These are phyloP conservation scores for Nicotiana tabacum DNA, from an alignment of 257 asterid genomes.

Conservation along the genomic window DNA sequence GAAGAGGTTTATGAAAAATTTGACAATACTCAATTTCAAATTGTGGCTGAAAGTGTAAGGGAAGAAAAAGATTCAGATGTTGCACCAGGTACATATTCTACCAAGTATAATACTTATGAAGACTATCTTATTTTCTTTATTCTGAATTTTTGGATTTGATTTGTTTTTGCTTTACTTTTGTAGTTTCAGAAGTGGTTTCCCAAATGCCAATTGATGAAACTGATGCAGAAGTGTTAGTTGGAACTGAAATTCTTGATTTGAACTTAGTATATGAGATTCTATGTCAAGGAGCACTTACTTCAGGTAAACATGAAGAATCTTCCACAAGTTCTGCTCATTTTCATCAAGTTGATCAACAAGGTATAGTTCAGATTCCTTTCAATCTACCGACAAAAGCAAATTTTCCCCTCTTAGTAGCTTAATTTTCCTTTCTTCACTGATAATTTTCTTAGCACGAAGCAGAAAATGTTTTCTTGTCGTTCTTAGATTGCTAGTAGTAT, in stretches of 20 bases:
- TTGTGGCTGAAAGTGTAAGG: not conserved
- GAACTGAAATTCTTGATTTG: constrained; percentile 92
- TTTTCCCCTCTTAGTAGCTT: not conserved
- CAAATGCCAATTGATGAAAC: constrained; percentile 47
- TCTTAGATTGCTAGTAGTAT: no score
- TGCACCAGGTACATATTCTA: constrained; percentile 28
- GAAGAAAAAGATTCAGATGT: constrained; percentile 21
- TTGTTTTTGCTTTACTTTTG: constrained; percentile 10
- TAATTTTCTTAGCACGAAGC: constrained; percentile 26
- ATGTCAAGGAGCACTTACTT: constrained; percentile 6
- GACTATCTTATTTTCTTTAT: not conserved
- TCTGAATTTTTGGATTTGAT: not conserved
- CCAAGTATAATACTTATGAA: not conserved
- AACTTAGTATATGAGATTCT: constrained; percentile 59
- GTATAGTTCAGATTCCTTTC: constrained; percentile 26
- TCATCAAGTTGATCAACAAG: constrained; percentile 26
- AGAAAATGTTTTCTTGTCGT: constrained; percentile 17
- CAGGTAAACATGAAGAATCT: constrained; percentile 28
- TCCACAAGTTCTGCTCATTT: constrained; percentile 29
- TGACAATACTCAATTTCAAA: constrained; percentile 22
- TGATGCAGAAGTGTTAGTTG: constrained; percentile 90
- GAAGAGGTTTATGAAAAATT: constrained; percentile 21
- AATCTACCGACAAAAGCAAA: not conserved
- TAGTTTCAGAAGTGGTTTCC: constrained; percentile 50
- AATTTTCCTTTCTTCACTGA: not conserved